Evolutionary conservation across 805 yeast genomes (phyloP).

Genomic region (Candida bentonensis): DNA sequence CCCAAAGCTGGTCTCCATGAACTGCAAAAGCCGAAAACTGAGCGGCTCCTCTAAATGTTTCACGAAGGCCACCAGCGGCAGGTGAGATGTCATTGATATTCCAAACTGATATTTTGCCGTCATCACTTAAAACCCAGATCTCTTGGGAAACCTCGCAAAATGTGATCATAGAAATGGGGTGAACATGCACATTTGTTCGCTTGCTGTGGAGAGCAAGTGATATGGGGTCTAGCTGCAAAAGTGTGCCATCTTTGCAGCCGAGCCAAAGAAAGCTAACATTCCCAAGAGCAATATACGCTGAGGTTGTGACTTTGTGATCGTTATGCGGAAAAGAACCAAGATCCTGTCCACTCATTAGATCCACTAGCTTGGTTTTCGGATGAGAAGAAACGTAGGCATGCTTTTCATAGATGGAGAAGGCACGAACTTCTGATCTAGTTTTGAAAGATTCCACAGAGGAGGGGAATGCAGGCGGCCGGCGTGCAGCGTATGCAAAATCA

Average conservation of each 20-base stretch:
- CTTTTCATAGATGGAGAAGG: not conserved
- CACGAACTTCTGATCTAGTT: not conserved
- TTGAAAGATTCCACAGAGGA: not conserved
- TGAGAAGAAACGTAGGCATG: not conserved
- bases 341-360: not conserved
- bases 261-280: not conserved
- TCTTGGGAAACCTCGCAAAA: not conserved
- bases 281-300: not conserved
- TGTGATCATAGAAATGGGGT: not conserved
- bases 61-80: not conserved
- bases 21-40: not conserved
- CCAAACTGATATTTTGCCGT: not conserved
- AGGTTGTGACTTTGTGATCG: not conserved
- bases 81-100: not conserved
- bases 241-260: not conserved
- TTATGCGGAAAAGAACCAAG: not conserved
- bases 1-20: conserved; percentile 1
- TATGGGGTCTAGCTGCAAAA: not conserved
- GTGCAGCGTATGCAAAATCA: not conserved
- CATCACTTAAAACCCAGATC: not conserved
- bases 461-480: not conserved
- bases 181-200: not conserved
- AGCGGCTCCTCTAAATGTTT: not conserved
- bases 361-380: not conserved
- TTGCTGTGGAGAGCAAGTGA: not conserved